A percentile compares a stretch with the other conserved stretches of the same genome.
phyloP scores from a whole-genome alignment of 2,329 filamentous ascomycete species.

The Phaeoacremonium minimum region DNA sequence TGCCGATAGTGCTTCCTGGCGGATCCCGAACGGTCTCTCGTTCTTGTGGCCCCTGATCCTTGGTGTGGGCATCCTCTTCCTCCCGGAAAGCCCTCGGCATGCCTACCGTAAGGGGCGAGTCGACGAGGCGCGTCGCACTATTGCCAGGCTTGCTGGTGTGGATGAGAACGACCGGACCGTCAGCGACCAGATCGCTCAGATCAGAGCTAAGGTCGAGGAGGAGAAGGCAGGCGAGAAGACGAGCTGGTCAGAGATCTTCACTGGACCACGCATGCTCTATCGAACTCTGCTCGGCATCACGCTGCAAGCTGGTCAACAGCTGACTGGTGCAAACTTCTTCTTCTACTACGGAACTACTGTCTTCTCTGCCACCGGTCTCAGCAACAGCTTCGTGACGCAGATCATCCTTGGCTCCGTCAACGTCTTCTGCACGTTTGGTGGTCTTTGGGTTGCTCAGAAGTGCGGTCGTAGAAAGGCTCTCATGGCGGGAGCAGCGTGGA shows the following conservation, averaged over 20 bases:
- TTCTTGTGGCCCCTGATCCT: conserved; percentile 47
- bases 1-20: conserved; percentile 46
- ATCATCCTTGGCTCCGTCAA: conserved; percentile 68
- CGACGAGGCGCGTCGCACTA: conserved; percentile 42
- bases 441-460: conserved; percentile 63
- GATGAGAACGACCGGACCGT: conserved; percentile 38
- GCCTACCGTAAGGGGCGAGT: conserved; percentile 42
- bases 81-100: conserved; percentile 56
- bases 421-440: conserved; percentile 60
- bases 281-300: conserved; percentile 58
- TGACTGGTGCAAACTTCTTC: conserved; percentile 55
- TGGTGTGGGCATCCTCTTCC: conserved; percentile 43
- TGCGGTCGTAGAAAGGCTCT: conserved; percentile 64
- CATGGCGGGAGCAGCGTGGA: conserved; percentile 62
- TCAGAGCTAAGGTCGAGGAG: conserved; percentile 40
- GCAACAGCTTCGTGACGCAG: conserved; percentile 61
- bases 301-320: conserved; percentile 64
- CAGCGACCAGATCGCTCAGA: conserved; percentile 49
- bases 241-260: conserved; percentile 58
- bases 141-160: conserved; percentile 48
- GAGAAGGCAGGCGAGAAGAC: conserved; percentile 39
- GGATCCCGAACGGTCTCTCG: conserved; percentile 54
- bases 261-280: conserved; percentile 56
- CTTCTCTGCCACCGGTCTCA: conserved; percentile 61
- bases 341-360: conserved; percentile 63